Conservation (phyloP, 1,284 basidiomycete genomes). For the Sporisorium sorghi region DNA sequence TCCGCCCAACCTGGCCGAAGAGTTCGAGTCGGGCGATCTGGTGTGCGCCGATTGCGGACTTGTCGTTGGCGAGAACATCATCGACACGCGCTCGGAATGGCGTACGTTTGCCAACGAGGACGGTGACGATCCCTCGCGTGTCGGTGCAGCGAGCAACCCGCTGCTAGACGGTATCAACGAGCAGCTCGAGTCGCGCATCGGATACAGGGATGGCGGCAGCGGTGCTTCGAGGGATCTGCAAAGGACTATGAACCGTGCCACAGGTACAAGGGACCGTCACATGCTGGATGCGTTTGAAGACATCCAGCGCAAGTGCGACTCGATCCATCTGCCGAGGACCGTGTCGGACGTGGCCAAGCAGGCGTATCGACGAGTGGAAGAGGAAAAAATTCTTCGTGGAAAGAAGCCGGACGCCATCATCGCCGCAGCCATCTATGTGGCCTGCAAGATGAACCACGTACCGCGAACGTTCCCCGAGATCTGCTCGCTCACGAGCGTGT, state of each 20-base stretch:
- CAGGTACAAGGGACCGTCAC: constrained; percentile 82
- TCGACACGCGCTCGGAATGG: constrained; percentile 96
- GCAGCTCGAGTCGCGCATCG: constrained; percentile 92
- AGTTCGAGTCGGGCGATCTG: constrained; percentile 96
- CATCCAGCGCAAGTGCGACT: constrained; percentile 92
- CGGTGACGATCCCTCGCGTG: constrained; percentile 98
- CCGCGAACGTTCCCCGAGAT: constrained; percentile 96
- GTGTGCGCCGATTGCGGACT: constrained; percentile 97
- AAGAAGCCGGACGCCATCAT: constrained; percentile 93
- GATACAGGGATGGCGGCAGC: constrained; percentile 91
- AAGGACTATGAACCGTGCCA: constrained; percentile 80
- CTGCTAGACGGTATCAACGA: constrained; percentile 89
- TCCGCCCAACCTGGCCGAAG: constrained; percentile 93
- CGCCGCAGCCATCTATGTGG: constrained; percentile 97
- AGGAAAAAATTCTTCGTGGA: constrained; percentile 90
- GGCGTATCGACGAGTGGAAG: constrained; percentile 94
- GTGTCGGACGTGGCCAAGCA: constrained; percentile 96
- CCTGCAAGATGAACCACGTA: constrained; percentile 91
- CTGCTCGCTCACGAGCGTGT: constrained; percentile 89
- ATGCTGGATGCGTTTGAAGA: constrained; percentile 88
- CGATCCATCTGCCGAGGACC: constrained; percentile 92
- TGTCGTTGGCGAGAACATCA: constrained; percentile 93
- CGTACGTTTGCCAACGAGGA: constrained; percentile 98
- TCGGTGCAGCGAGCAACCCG: constrained; percentile 93
- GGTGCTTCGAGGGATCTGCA: constrained; percentile 92